These are phyloP conservation scores for Chamaecyparis obtusa DNA, from an alignment of 75 land plant species.

Conservation along the genomic window DNA sequence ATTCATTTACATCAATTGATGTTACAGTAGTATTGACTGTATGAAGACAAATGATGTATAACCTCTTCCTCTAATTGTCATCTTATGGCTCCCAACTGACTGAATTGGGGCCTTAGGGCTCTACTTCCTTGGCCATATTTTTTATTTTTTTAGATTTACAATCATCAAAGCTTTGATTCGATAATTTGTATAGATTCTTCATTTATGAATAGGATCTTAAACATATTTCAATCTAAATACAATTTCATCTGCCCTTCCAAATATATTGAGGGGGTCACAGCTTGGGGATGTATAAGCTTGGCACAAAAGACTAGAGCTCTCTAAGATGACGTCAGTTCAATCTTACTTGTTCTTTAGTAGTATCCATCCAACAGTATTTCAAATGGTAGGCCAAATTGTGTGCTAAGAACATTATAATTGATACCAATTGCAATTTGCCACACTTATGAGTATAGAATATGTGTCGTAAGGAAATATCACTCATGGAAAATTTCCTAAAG, in stretches of 20 bases:
- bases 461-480: not conserved
- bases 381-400: not conserved
- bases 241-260: not conserved
- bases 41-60: not conserved
- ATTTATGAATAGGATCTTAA: not conserved
- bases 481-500: not conserved
- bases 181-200: not conserved
- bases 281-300: not conserved
- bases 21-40: not conserved
- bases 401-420: not conserved
- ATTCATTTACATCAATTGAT: not conserved
- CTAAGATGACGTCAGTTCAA: not conserved
- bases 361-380: not conserved
- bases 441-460: not conserved
- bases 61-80: not conserved
- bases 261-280: not conserved
- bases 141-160: not conserved
- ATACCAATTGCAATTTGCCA: not conserved
- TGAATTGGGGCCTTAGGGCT: not conserved
- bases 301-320: not conserved
- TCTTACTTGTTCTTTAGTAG: not conserved
- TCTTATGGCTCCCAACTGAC: not conserved
- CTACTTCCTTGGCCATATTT: not conserved
- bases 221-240: not conserved
- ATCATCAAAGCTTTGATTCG: not conserved